Base-by-base conservation (phyloP, 805 yeast genomes). In the Starmerella floris region DNA sequence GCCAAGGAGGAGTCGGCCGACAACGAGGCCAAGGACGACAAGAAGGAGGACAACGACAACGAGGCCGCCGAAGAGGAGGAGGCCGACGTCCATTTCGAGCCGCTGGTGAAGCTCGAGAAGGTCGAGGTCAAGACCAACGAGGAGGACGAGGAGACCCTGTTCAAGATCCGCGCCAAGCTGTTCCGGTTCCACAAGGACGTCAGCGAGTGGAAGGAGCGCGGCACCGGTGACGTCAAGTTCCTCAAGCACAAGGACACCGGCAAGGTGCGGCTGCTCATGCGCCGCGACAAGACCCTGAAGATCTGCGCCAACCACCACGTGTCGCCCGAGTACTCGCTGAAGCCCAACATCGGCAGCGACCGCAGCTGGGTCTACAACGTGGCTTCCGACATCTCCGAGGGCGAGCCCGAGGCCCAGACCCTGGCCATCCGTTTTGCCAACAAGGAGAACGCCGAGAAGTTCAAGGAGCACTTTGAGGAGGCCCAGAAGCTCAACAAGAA, bases 141-240 rank as follows among this genome's bases (percentile, higher is more conserved):
- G 65, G 95, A 84, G 65, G 73, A 83, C 51, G 95, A 84, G 67
- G 88, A 81, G 45, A 82, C 76, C 21, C 57, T 79, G 49, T 78
- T 66, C 67, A 91, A 91, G 67, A 83, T 83, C 54, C 67, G 98
- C 62, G 96, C 98, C 53, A 91, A 91, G 67, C 72, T 91, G 60
- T 91, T 88, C 72, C 81, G 84, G 66, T 88, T 81, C 70, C 68
- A 66, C 51, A 49, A 53, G 51, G 57, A 56, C 27, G 48, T 47
- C 48, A 78, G 78, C 57, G 97, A 91, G 67, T 91, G 98, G 98
- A 91, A 91, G 66, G 98, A 91, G 73, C 83, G 98, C 71, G 98
- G 98, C 57, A 84, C 95, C 28, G 98, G 98, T 59, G 98, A 91
- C 60, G 95, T 85, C 56, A 84, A 91, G 67, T 83, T 91, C 66